Evolutionary conservation across 2,329 filamentous ascomycete genomes (phyloP).

Genomic region (Trichophyton schoenleinii): DNA sequence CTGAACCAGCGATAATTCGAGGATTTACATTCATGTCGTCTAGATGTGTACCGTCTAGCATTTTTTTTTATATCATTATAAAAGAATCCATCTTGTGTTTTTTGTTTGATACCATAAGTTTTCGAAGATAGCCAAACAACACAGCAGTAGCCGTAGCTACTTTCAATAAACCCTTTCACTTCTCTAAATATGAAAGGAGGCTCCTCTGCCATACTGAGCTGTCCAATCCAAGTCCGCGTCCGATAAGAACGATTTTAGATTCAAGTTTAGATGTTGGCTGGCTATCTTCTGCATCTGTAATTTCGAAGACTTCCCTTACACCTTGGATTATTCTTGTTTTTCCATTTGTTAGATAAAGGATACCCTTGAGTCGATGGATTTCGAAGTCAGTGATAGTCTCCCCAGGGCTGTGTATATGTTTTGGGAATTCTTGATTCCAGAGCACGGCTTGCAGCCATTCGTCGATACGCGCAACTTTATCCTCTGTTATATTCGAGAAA

Average conservation of each 20-base stretch:
- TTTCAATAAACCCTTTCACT: background rate
- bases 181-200: conserved; percentile 14
- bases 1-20: background rate
- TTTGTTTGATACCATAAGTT: background rate
- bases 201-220: conserved; percentile 24
- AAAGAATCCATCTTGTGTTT: background rate
- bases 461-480: conserved; percentile 55
- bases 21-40: background rate
- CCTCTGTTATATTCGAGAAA: conserved; percentile 46
- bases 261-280: conserved; percentile 16
- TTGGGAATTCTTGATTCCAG: conserved; percentile 51
- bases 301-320: conserved; percentile 86
- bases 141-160: too few species aligned
- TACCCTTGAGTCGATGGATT: conserved; percentile 78
- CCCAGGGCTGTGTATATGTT: background rate
- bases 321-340: conserved; percentile 72
- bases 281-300: conserved; percentile 48
- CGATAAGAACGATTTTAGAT: conserved; percentile 38
- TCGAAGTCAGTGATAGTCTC: conserved; percentile 46
- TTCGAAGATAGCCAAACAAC: too few species aligned
- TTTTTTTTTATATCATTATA: background rate
- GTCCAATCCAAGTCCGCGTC: conserved; percentile 28
- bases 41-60: background rate
- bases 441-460: conserved; percentile 69
- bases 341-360: conserved; percentile 49